Base-by-base conservation (phyloP, 2,329 filamentous ascomycete species). In the Fusarium incarnatum region DNA sequence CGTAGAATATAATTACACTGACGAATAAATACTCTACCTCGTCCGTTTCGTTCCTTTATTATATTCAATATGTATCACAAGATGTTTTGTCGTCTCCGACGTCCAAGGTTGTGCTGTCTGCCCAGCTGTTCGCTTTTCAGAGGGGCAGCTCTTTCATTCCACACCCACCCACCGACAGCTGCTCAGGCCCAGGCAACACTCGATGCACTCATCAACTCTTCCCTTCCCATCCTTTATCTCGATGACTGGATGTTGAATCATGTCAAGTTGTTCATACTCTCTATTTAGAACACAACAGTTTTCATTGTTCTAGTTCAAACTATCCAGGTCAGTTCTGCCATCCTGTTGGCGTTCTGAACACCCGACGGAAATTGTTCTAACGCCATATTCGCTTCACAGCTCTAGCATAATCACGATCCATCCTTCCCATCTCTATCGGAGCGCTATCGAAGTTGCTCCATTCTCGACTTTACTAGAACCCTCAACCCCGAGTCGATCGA, bases 271-370 rank as follows among this genome's bases (percentile, higher is more conserved):
- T 58, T 67, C 54, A 15, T 42, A 32, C 18, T 27, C 9, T 4
- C 18, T 27, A 23, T 52, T 48, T 32, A 7, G 18, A 12, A 12
- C 1, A 20, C 12, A 20, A 20, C 42, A 5, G 25, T 20, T 25
- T 44, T 23, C 5, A 25, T n/a, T 63, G 42, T 68, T 59, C 54
- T 23, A 16, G 4, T 32, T 44, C 50, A 50, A 64, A 64, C 52
- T 49, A 32, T 44, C 37, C 32, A 34, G 50, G 67, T 64, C 34
- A 52, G 67, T 70, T 8, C 28, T 32, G 9, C 20, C 12, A 45
- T 44, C 27, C 46, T 44, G 34, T 47, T 46, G 34, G 11, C 40
- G 56, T 49, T 48, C 54, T 28, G 30, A 70, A 54, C 46, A 50
- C 4, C 16, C 46, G 49, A 62, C 57, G 56, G 23, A 47, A 42